Evolutionary conservation across 2,329 filamentous ascomycete species (phyloP).

Genomic region (Alternaria novae-zelandiae): DNA sequence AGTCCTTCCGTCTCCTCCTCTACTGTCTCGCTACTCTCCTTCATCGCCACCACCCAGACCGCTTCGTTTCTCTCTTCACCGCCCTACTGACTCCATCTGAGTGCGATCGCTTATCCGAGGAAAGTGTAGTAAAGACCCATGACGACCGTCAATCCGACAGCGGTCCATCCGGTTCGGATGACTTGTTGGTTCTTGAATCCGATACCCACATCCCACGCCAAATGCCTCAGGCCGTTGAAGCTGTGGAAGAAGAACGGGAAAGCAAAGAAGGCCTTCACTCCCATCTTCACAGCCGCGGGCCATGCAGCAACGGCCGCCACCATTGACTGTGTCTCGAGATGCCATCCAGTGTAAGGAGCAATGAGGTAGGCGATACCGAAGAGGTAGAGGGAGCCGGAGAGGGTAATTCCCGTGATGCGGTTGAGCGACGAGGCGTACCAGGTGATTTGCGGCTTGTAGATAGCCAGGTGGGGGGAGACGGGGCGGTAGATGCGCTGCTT

Average conservation of each 20-base stretch:
- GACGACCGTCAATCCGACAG: conserved; percentile 62
- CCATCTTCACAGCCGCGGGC: conserved; percentile 64
- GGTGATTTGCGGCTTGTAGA: conserved; percentile 87
- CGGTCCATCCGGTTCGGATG: conserved; percentile 68
- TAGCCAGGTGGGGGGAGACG: conserved; percentile 80
- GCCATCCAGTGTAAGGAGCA: conserved; percentile 76
- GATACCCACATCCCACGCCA: conserved; percentile 71
- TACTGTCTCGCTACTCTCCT: background rate
- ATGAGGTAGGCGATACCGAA: conserved; percentile 83
- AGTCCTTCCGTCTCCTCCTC: background rate
- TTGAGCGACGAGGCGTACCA: conserved; percentile 79
- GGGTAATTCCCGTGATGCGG: conserved; percentile 79
- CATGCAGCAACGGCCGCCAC: conserved; percentile 69
- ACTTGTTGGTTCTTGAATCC: conserved; percentile 69
- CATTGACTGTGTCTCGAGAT: conserved; percentile 68
- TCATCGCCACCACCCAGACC: background rate
- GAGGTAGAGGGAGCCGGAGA: conserved; percentile 78
- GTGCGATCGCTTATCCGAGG: conserved; percentile 9
- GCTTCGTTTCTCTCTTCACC: background rate
- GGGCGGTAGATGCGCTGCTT: conserved; percentile 82
- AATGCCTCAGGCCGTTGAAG: conserved; percentile 74
- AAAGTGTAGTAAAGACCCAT: conserved; percentile 41
- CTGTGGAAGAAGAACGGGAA: conserved; percentile 72
- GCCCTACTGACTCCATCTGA: background rate
- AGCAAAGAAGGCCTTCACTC: conserved; percentile 64